Evolutionary conservation across 2,329 filamentous ascomycete species (phyloP).

Genomic region (Talaromyces atroroseus): DNA sequence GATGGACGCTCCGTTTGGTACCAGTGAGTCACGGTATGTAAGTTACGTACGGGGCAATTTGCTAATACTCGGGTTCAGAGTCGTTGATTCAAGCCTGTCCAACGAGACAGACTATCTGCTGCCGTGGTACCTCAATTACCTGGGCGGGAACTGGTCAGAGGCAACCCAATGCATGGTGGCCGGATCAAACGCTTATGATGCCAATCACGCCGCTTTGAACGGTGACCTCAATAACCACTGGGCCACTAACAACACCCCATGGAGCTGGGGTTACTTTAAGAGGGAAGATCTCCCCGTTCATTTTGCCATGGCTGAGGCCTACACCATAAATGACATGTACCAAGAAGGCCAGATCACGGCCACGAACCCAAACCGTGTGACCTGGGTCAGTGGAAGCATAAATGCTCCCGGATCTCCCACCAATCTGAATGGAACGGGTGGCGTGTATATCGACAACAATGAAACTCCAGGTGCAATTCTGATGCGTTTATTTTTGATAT

Average conservation of each 20-base stretch:
- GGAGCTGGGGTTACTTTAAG: conserved; percentile 49
- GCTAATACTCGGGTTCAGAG: conserved; percentile 18
- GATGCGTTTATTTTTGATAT: not conserved
- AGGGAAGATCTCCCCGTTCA: conserved; percentile 51
- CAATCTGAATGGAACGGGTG: conserved; percentile 35
- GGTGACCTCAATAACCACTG: conserved; percentile 49
- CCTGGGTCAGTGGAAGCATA: conserved; percentile 48
- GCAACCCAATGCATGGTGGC: conserved; percentile 52
- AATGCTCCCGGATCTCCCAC: conserved; percentile 48
- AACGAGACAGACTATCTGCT: conserved; percentile 38
- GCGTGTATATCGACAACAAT: conserved; percentile 48
- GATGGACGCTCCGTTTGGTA: conserved; percentile 43
- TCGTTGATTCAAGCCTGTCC: conserved; percentile 36
- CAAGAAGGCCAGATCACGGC: conserved; percentile 48
- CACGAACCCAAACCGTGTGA: conserved; percentile 51
- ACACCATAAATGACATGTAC: conserved; percentile 54
- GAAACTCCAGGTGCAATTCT: conserved; percentile 39
- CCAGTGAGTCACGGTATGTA: conserved; percentile 29
- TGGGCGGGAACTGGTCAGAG: conserved; percentile 44
- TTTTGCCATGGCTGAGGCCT: conserved; percentile 51
- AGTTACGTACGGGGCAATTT: not conserved
- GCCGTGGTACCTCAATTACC: conserved; percentile 53
- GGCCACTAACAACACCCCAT: conserved; percentile 51
- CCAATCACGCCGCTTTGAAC: conserved; percentile 51
- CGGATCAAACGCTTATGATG: conserved; percentile 48